Percentiles rank a stretch among this genome's conserved stretches.
Conservation (phyloP, 202 grass and related monocot genomes). For the Hordeum pubiflorum region DNA sequence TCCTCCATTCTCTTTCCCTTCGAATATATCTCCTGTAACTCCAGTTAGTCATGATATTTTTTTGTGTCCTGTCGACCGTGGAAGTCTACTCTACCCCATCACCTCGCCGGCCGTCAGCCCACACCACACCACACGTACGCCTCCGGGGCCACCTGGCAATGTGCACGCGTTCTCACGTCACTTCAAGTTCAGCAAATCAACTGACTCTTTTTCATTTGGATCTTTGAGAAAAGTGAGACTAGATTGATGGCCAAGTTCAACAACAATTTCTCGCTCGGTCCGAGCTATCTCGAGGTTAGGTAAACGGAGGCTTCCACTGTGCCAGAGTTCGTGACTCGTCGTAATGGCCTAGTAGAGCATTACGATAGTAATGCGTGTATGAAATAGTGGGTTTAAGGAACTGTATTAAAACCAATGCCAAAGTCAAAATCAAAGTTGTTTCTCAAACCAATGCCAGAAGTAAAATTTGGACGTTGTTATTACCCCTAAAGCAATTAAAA, state of each 20-base stretch:
- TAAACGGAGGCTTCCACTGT: not conserved
- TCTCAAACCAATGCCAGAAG: no score
- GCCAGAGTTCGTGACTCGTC: not conserved
- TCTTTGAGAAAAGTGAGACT: not conserved
- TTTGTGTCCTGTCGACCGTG: not conserved
- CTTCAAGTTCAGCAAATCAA: not conserved
- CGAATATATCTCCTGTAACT: no score
- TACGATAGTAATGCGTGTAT: no score
- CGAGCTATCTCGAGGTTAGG: conserved; percentile 9
- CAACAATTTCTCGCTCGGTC: not conserved
- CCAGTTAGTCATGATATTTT: no score
- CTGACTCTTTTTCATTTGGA: not conserved
- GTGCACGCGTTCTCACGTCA: not conserved
- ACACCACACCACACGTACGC: not conserved
- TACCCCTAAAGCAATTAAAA: no score
- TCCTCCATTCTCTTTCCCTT: no score
- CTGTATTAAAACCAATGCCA: no score
- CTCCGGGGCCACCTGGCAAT: not conserved
- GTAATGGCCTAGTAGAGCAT: no score
- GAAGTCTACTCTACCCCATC: not conserved
- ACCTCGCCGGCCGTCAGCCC: not conserved
- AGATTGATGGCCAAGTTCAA: conserved; percentile 16
- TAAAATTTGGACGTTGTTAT: no score
- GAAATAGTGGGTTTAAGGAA: no score
- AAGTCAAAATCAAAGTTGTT: no score